Evolutionary conservation across 208 protist genomes (phyloP).

Genomic region (Leishmania braziliensis): DNA sequence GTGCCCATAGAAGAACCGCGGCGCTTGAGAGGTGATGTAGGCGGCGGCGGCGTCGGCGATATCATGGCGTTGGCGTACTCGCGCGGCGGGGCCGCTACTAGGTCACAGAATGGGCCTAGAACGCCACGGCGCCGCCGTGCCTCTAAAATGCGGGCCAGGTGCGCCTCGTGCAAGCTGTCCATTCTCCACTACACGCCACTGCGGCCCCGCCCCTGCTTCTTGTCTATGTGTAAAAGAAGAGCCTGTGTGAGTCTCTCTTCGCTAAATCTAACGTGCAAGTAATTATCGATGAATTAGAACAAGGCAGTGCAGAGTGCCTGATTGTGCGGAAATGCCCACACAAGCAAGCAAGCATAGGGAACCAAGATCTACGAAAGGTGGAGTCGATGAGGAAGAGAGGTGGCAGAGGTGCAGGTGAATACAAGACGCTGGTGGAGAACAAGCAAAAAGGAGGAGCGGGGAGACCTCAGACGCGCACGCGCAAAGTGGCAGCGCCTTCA

Average conservation of each 20-base stretch:
- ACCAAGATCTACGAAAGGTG: not conserved
- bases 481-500: not conserved
- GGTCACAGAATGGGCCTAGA: conserved; percentile 31
- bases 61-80: conserved; percentile 13
- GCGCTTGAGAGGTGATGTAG: conserved; percentile 8
- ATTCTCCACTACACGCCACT: conserved; percentile 26
- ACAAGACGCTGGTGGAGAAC: not conserved
- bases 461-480: not conserved
- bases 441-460: not conserved
- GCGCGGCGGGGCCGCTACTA: conserved; percentile 3
- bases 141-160: conserved; percentile 77
- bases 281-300: not conserved
- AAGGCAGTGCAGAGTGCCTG: not conserved
- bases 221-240: not conserved
- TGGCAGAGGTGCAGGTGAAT: not conserved
- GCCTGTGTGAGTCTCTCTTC: not conserved
- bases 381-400: not conserved
- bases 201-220: not conserved
- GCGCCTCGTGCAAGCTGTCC: conserved; percentile 69
- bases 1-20: conserved; percentile 29
- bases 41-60: not conserved
- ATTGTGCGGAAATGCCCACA: conserved; percentile 1
- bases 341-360: not conserved
- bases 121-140: conserved; percentile 66
- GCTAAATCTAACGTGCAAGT: not conserved